These are phyloP conservation scores for Talaromyces sp. DNA, from an alignment of 2,329 filamentous ascomycete genomes.

Conservation along the genomic window DNA sequence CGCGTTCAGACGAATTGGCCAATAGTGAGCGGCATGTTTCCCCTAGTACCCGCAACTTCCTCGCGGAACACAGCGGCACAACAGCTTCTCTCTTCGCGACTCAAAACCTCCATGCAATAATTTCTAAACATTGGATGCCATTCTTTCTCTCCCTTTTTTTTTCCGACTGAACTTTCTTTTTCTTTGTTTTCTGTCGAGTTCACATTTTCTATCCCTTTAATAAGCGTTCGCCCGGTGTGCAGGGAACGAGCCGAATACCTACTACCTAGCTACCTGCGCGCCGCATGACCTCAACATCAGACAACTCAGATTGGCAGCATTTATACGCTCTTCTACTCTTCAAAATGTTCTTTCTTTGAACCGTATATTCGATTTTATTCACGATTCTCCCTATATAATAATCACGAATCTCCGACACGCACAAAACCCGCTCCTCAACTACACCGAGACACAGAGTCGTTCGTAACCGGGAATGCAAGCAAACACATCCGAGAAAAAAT, in stretches of 20 bases:
- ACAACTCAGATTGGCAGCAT: background rate
- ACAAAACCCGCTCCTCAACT: background rate
- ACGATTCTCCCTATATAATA: background rate
- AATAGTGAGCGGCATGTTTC: constrained; percentile 1
- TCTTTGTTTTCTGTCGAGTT: background rate
- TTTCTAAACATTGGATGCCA: background rate
- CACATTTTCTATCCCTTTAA: background rate
- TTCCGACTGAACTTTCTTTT: background rate
- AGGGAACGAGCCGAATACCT: background rate
- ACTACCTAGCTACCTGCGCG: background rate
- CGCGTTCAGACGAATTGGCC: background rate
- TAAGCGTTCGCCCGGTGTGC: background rate
- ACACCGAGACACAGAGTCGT: background rate
- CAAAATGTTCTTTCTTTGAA: background rate
- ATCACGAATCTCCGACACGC: background rate
- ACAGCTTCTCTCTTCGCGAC: background rate
- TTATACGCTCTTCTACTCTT: background rate
- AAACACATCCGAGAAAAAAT: background rate
- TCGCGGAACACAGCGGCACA: background rate
- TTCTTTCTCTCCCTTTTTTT: background rate
- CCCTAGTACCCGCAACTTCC: constrained; percentile 3
- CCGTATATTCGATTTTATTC: background rate
- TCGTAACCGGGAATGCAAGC: background rate
- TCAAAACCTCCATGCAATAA: background rate
- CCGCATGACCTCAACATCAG: background rate